Base-by-base conservation (phyloP, 2,329 filamentous ascomycete genomes). In the Coniochaeta sp. region DNA sequence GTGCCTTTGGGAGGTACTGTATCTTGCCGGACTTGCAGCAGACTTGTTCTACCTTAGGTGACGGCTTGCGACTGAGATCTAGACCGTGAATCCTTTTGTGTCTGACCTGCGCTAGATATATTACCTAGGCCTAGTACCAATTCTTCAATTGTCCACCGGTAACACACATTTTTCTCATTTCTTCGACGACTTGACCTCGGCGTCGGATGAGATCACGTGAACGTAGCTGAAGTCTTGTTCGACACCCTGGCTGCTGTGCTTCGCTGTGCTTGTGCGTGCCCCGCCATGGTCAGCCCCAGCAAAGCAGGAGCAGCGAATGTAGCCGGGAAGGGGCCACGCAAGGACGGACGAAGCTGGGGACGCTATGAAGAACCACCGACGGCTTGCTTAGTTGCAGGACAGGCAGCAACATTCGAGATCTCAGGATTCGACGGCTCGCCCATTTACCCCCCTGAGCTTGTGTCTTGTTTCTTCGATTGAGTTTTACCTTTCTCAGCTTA, bases 361-460 rank as follows among this genome's bases (percentile, higher is more conserved):
- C 34, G 19, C 30, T 56, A 19, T 10, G 30, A 24, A n/a, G 12
- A 14, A 38, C 42, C 42, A 24, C 19, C 19, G n/a, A 36, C 4
- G 19, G 34, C n/a, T n/a, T n/a, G n/a, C n/a, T n/a, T n/a, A n/a
- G n/a, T n/a, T 28, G 30, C 16, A 56, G 28, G 28, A 54, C 58
- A 59, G 58, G 58, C 58, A 59, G 58, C 58, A 59, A 52, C 58
- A 59, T 59, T 59, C 34, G 47, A 54, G 58, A 50, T 52, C 28
- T 16, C 26, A 16, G 58, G 58, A 59, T 59, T 59, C 58, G 58
- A 59, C 47, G 16, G 16, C 26, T 7, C 34, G 10, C 14, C 55
- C 32, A 19, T 6, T 17, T 9, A 4, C 14, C n/a, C 42, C 42
- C 19, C 42, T 44, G 6, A 17, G 36, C 36, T 16, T 38, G 36